Base-by-base conservation (phyloP, 2,329 filamentous ascomycete genomes). In the Metarhizium anisopliae region DNA sequence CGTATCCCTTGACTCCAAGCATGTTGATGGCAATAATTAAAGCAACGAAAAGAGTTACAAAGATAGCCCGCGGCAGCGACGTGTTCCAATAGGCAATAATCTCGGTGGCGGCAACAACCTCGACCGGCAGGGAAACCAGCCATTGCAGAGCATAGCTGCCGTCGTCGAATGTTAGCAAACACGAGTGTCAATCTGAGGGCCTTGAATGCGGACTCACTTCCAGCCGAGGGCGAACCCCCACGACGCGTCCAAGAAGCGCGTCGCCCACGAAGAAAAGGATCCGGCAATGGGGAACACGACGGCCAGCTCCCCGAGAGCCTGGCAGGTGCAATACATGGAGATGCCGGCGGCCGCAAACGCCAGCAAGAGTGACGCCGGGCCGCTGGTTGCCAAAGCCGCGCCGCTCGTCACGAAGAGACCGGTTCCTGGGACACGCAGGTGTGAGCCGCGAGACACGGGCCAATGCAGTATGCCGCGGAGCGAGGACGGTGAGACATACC, bases 201-300 rank as follows among this genome's bases (percentile, higher is more conserved):
- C 25, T 25, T 4, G 3, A 25, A 25, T 25, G 25, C 25, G 25
- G 4, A 25, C 25, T 25, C 25, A 89, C 79, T 95, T 95, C 90
- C 90, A 95, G 13, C 90, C 90, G 88, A 96, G 95, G 49, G 90
- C 89, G 67, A 95, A 95, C 0, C 91, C 91, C 90, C 90, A 96
- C 0, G 92, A 91, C 0, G 92, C 93, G 66, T 96, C 91, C 29
- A 97, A 72, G 65, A 97, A 96, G 18, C 93, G 84, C 36, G 90
- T 96, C 25, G 92, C 94, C 73, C 92, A 96, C 11, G 90, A 86
- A 1, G 90, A 89, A 68, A 96, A 97, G 2, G 91, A 95, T 55
- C 93, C 93, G 25, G 92, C 89, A 29, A 96, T 87, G 5, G 93
- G 93, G 63, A 92, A 96, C 11, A 91, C 74, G 18, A 96, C 91